Base-by-base conservation (phyloP, 441 rosid genomes). In the Melastoma candidum region DNA sequence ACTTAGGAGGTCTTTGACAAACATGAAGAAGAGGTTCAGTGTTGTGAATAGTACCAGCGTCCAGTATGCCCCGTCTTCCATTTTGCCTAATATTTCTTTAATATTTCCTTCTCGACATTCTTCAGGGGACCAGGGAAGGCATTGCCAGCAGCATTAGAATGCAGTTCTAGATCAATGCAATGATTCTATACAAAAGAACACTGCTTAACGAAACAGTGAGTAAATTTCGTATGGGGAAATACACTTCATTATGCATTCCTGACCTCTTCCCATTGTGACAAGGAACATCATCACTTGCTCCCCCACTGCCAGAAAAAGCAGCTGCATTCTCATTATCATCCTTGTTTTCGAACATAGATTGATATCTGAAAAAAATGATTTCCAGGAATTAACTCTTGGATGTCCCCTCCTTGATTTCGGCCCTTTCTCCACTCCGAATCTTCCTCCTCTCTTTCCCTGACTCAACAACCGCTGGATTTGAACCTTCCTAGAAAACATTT, bases 321-420 rank as follows among this genome's bases (percentile, higher is more conserved):
- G 49, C 51, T 22, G 13, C 58, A 24, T 49, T 36, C 41, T 36
- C 8, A 9, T 36, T 9, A 3, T 36, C 8, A 36, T 36, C 41
- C 41, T 36, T 36, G 41, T 36, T 64, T 59, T n/a, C 47, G 48
- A 65, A 48, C 49, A 67, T 27, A n/a, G 68, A 59, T 10, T 76
- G 77, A 43, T 74, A 79, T 59, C 76, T 84, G 63, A 79, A 86
- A 61, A 79, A 73, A 66, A 17, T 86, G 90, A 51, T 71, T 74
- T 59, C 96, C 93, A 51, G 98, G 97, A 60, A 93, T 81, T 64
- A 93, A 62, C 77, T 93, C 98, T 63, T 86, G 71, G 59, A 89
- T 49, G 69, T 17, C 56, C 84, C 83, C 51, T 71, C 65, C 56
- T 11, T 24, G 61, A 89, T 61, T 11, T 65, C 56, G 51, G 63